Conservation (phyloP, 2,329 filamentous ascomycete genomes). For the Cytospora leucostoma region DNA sequence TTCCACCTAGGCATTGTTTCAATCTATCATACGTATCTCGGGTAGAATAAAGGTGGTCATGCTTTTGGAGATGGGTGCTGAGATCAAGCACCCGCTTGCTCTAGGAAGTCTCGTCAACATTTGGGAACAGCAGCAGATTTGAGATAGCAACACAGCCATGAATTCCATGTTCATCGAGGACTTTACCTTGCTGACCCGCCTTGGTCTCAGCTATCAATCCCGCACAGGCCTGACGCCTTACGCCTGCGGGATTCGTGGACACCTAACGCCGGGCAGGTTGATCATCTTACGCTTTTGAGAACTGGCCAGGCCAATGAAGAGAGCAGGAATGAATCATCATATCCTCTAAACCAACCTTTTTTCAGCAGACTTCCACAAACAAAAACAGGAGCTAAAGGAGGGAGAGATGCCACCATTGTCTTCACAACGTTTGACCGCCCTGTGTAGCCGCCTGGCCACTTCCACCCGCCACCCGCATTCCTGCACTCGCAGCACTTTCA, state of each 20-base stretch:
- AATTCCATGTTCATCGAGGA: not conserved
- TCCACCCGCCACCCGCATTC: constrained; percentile 30
- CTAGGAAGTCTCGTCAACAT: not conserved
- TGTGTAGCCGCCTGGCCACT: not conserved
- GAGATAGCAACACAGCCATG: not conserved
- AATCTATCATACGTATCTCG: not conserved
- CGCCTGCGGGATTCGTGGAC: not conserved
- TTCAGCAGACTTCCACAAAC: not conserved
- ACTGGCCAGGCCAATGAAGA: not conserved
- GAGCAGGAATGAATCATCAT: not conserved
- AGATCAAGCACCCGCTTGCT: not conserved
- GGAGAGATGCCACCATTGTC: not conserved
- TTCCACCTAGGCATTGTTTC: no score
- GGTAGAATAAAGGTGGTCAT: not conserved
- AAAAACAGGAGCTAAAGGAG: not conserved
- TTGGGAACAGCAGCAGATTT: not conserved
- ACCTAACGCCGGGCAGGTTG: not conserved
- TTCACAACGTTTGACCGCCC: not conserved
- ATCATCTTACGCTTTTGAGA: not conserved
- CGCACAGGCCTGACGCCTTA: not conserved
- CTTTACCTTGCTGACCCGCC: not conserved
- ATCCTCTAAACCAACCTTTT: not conserved
- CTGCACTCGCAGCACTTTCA: constrained; percentile 60
- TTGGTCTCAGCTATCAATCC: not conserved
- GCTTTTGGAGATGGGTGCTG: not conserved